These are phyloP conservation scores for Oldenlandia corymbosa DNA, from an alignment of 257 asterid genomes.

Conservation along the genomic window DNA sequence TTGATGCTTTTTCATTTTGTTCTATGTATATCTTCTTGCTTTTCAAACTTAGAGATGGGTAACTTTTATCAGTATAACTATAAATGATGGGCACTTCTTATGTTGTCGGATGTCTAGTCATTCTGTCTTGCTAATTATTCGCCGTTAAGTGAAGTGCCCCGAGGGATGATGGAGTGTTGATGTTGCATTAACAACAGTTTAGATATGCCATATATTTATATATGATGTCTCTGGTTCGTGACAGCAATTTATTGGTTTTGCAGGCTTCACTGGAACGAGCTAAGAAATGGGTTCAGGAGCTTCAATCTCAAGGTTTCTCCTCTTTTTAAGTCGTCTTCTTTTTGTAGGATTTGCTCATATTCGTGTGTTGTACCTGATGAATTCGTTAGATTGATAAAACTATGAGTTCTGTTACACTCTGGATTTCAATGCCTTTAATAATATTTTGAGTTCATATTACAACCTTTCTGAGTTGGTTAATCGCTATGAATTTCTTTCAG, in stretches of 20 bases:
- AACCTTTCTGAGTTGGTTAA: neutral
- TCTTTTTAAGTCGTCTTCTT: neutral
- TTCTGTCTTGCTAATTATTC: neutral
- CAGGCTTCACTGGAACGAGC: slow-evolving; percentile 84
- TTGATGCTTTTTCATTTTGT: neutral
- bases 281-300: slow-evolving; percentile 88
- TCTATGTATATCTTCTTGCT: neutral
- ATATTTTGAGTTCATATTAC: neutral
- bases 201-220: neutral
- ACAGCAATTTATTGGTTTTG: slow-evolving; percentile 2
- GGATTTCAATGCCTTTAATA: neutral
- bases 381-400: neutral
- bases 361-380: neutral
- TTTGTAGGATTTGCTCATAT: neutral
- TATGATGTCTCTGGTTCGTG: neutral
- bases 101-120: neutral
- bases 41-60: neutral
- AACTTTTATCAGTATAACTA: neutral
- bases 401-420: neutral
- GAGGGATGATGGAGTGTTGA: neutral
- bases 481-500: neutral
- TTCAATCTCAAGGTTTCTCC: slow-evolving; percentile 69
- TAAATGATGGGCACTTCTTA: neutral
- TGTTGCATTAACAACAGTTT: neutral
- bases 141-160: neutral